Conservation (phyloP, 1,139 yeast species). For the Debaryomycetaceae sp. region DNA sequence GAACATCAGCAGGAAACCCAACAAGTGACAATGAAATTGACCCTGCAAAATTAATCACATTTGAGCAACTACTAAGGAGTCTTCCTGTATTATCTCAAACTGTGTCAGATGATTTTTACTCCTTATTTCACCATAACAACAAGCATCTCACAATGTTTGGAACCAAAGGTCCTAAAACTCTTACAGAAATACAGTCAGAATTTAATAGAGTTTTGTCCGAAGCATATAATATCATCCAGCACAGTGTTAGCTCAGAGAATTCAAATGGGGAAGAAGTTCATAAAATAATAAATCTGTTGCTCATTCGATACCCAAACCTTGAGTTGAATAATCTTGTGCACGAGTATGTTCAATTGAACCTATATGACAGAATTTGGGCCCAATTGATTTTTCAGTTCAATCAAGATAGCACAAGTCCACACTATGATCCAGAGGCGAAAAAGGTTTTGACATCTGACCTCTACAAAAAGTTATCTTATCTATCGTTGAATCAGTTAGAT, state of each 20-base stretch:
- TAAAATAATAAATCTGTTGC: conserved; percentile 28
- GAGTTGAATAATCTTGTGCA: conserved; percentile 58
- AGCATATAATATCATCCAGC: conserved; percentile 39
- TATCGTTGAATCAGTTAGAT: conserved; percentile 74
- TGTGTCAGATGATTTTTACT: conserved; percentile 45
- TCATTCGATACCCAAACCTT: conserved; percentile 39
- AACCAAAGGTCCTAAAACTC: conserved; percentile 19
- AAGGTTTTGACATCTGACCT: conserved; percentile 26
- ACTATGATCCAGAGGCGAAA: conserved; percentile 27
- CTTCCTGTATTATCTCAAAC: conserved; percentile 46
- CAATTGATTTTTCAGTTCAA: conserved; percentile 41
- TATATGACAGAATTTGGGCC: conserved; percentile 65
- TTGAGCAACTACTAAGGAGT: conserved; percentile 44
- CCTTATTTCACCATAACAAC: conserved; percentile 45
- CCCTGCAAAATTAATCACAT: conserved; percentile 17
- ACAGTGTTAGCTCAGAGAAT: conserved; percentile 34
- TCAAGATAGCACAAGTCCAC: conserved; percentile 15
- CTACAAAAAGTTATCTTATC: conserved; percentile 43
- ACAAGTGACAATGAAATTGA: neutral
- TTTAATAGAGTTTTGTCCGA: conserved; percentile 35
- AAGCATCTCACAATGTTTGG: conserved; percentile 22
- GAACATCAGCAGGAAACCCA: neutral
- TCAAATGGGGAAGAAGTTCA: conserved; percentile 37
- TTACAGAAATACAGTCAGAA: conserved; percentile 27
- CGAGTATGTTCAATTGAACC: conserved; percentile 65